Base-by-base conservation (phyloP, 2,329 filamentous ascomycete genomes). In the Neoarthrinium moseri region DNA sequence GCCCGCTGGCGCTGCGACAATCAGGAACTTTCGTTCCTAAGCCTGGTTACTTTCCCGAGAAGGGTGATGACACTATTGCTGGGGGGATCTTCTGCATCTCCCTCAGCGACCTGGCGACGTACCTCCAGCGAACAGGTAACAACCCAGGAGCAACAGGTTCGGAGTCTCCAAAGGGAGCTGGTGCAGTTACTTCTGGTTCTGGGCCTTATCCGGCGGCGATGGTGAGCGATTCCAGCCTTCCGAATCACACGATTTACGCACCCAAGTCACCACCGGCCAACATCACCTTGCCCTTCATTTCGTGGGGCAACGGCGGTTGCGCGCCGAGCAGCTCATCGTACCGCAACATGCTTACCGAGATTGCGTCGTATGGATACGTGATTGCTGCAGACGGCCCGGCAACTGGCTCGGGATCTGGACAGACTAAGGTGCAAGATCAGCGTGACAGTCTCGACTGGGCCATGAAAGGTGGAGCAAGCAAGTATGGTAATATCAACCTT, bases 331-430 rank as follows among this genome's bases (percentile, higher is more conserved):
- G 51, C 15, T 42, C 51, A 10, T 27, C 44, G 18, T 55, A 54
- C 36, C 43, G 49, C 32, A 58, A 55, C 48, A 51, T 58, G 26
- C 45, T 58, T 20, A 48, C 50, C 35, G 50, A 56, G 41, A 48
- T 58, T n/a, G 55, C 55, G 12, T 54, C 51, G 33, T 47, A 56
- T 43, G 55, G 55, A 20, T 56, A 56, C 44, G 50, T 58, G 26
- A 48, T 56, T 23, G 51, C 52, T 7, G 54, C 51, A 10, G 54
- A 53, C 23, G 54, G 54, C 3, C 36, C 47, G 15, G 45, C 45
- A 4, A 45, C 50, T 42, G 50, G 52, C 35, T 43, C 34, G 15
- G 47, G 21, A n/a, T 18, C 35, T n/a, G 42, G 41, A 5, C 54
- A 56, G 47, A 47, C 41, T 38, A 47, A 43, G 37, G 51, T 53